Conservation (phyloP, 345 rosid species). For the Euphorbia peplus region DNA sequence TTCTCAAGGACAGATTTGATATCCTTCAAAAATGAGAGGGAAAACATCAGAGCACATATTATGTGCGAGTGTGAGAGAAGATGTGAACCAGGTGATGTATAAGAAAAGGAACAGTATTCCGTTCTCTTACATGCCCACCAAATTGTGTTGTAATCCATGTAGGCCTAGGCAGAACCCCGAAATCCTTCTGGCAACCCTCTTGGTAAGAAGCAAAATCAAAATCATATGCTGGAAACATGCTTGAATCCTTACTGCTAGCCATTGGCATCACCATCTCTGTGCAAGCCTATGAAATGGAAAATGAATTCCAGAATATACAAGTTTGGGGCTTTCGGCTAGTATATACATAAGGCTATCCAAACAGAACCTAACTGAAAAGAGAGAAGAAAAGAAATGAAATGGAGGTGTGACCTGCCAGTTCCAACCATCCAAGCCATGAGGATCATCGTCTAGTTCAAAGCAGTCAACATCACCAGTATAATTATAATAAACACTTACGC, state of each 20-base stretch:
- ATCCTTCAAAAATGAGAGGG: constrained; percentile 44
- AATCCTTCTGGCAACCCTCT: constrained; percentile 64
- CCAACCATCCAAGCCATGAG: constrained; percentile 93
- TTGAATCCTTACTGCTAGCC: constrained; percentile 57
- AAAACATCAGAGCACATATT: constrained; percentile 6
- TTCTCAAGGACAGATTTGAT: constrained; percentile 53
- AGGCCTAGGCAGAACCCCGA: constrained; percentile 66
- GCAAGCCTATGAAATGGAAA: constrained; percentile 55
- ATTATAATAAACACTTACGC: constrained; percentile 72
- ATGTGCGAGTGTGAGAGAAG: background rate
- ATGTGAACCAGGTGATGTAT: background rate
- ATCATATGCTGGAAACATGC: constrained; percentile 64
- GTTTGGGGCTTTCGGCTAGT: background rate
- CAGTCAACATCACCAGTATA: constrained; percentile 66
- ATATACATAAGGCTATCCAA: background rate
- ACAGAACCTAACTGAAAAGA: background rate
- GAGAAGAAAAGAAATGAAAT: background rate
- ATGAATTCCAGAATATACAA: background rate
- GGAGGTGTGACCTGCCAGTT: constrained; percentile 67
- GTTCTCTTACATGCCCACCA: constrained; percentile 77
- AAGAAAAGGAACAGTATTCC: background rate
- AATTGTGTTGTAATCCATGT: constrained; percentile 79
- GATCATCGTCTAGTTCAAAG: constrained; percentile 90
- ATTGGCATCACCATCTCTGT: constrained; percentile 83
- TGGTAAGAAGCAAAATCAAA: constrained; percentile 60